These are phyloP conservation scores for Pseudisothecium myosuroides DNA, from an alignment of 225 moss, liverwort and hornwort species.

Conservation along the genomic window DNA sequence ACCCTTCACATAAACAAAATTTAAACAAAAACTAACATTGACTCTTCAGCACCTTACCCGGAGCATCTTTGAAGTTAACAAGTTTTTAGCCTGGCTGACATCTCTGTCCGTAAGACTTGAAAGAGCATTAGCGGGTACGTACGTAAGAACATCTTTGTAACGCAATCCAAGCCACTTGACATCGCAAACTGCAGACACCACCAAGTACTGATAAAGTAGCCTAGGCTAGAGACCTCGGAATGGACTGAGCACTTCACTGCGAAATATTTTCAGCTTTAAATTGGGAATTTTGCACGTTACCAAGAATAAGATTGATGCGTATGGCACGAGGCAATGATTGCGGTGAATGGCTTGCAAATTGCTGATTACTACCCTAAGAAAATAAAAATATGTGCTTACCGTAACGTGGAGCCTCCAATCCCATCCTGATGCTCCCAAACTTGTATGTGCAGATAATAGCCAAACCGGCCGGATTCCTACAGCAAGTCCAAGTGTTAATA, in stretches of 20 bases:
- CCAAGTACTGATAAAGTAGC: not conserved
- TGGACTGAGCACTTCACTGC: not conserved
- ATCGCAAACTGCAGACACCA: constrained; percentile 57
- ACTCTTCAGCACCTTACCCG: constrained; percentile 27
- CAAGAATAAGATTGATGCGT: not conserved
- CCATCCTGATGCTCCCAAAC: constrained; percentile 87
- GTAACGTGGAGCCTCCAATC: constrained; percentile 63
- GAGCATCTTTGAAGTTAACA: constrained; percentile 68
- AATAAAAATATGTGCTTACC: constrained; percentile 21
- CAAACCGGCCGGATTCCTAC: constrained; percentile 87
- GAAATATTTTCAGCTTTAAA: not conserved
- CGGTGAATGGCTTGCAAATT: not conserved
- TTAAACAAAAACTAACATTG: not conserved
- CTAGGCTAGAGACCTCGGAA: not conserved
- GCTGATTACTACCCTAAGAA: not conserved
- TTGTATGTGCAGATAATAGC: constrained; percentile 88
- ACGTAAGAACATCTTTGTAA: constrained; percentile 34
- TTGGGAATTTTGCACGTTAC: not conserved
- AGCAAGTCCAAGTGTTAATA: not conserved
- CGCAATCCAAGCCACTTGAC: constrained; percentile 94
- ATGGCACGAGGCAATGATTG: not conserved
- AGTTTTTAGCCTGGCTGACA: constrained; percentile 42
- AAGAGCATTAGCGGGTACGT: constrained; percentile 42
- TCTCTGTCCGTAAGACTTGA: constrained; percentile 56
- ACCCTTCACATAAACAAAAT: not conserved